Percentiles rank a stretch among this genome's conserved stretches.
These are phyloP conservation scores for Hirsutella rhossiliensis DNA, from an alignment of 2,329 filamentous ascomycete genomes.

Conservation along the genomic window DNA sequence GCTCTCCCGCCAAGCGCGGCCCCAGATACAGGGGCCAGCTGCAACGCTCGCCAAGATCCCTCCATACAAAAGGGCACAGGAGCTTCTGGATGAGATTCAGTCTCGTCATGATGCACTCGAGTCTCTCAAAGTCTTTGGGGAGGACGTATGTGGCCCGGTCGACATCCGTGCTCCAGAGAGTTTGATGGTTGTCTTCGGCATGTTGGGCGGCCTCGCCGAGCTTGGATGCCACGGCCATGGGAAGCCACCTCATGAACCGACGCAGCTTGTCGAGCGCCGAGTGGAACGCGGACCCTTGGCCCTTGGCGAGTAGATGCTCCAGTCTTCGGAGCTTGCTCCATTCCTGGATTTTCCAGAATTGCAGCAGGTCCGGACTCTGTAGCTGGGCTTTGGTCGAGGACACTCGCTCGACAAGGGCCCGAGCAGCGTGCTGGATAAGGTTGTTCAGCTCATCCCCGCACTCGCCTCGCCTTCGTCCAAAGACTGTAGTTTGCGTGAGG, in stretches of 20 bases:
- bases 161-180: slow-evolving; percentile 13
- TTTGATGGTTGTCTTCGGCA: not conserved
- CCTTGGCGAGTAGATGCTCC: slow-evolving; percentile 12
- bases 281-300: not conserved
- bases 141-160: slow-evolving; percentile 26
- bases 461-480: slow-evolving; percentile 33
- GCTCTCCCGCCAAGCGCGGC: too few species aligned
- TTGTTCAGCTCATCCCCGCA: slow-evolving; percentile 43
- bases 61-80: slow-evolving; percentile 21
- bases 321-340: slow-evolving; percentile 19
- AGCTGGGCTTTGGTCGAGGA: slow-evolving; percentile 16
- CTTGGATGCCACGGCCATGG: slow-evolving; percentile 6
- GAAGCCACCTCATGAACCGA: slow-evolving; percentile 11
- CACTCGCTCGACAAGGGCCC: slow-evolving; percentile 37
- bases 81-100: slow-evolving; percentile 20
- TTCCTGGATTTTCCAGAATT: slow-evolving; percentile 15
- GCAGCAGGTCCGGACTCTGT: slow-evolving; percentile 19
- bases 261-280: slow-evolving; percentile 8
- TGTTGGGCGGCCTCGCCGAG: slow-evolving; percentile 7
- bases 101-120: slow-evolving; percentile 11
- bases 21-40: not conserved
- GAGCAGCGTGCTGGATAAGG: slow-evolving; percentile 45
- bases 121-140: slow-evolving; percentile 11
- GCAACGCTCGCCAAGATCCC: slow-evolving; percentile 8
- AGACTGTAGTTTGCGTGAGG: slow-evolving; percentile 18